Conservation (phyloP, 345 rosid genomes). For the Reutealis trisperma region DNA sequence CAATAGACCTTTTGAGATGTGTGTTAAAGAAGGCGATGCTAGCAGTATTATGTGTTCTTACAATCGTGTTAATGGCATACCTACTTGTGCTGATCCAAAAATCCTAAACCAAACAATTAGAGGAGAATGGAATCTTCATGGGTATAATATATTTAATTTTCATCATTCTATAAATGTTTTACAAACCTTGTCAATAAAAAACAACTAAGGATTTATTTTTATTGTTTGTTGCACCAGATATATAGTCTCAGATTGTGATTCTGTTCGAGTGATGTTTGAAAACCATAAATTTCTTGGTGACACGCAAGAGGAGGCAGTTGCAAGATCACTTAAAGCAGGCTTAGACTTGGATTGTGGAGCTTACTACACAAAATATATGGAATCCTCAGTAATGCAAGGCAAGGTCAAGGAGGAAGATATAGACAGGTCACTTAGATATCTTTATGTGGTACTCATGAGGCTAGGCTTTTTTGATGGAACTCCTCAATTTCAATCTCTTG, state of each 20-base stretch:
- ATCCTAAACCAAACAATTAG: conserved; percentile 40
- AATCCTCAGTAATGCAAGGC: conserved; percentile 45
- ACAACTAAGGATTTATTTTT: no score
- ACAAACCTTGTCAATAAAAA: no score
- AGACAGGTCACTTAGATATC: conserved; percentile 33
- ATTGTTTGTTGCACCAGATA: conserved; percentile 26
- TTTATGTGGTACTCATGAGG: conserved; percentile 57
- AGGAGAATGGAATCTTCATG: conserved; percentile 58
- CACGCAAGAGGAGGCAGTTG: conserved; percentile 56
- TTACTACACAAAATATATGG: conserved; percentile 32
- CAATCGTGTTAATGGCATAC: conserved; percentile 44
- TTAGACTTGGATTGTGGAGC: conserved; percentile 73
- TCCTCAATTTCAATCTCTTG: conserved; percentile 36
- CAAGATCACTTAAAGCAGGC: conserved; percentile 60
- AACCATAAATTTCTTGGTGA: conserved; percentile 42
- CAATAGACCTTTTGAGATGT: conserved; percentile 42
- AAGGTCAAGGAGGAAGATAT: conserved; percentile 38
- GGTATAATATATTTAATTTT: conserved; percentile 19
- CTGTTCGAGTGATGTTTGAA: conserved; percentile 51
- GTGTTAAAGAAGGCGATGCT: conserved; percentile 49
- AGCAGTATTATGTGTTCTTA: conserved; percentile 57
- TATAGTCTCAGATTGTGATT: conserved; percentile 62
- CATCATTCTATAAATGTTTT: background rate
- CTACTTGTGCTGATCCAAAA: conserved; percentile 47
- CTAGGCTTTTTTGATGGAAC: conserved; percentile 62